Percentiles rank a stretch among this genome's conserved stretches.
These are phyloP conservation scores for Candolleomyces efflorescens DNA, from an alignment of 768 basidiomycete species.

Conservation along the genomic window DNA sequence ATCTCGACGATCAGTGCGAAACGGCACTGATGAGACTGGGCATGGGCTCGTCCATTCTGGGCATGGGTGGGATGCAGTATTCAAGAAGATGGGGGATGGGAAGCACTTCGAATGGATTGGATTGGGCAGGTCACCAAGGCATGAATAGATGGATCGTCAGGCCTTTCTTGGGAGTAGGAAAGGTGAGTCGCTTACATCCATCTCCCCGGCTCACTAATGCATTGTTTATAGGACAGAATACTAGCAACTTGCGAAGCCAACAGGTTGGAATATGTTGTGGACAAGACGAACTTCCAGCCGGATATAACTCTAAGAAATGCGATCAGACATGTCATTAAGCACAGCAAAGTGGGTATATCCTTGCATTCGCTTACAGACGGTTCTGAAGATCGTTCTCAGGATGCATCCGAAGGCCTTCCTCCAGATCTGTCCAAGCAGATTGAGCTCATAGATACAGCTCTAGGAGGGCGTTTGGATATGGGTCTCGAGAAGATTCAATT, in stretches of 20 bases:
- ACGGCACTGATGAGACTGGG: conserved; percentile 70
- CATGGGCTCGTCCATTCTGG: conserved; percentile 49
- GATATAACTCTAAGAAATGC: conserved; percentile 68
- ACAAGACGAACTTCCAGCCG: conserved; percentile 74
- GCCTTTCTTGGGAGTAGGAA: conserved; percentile 62
- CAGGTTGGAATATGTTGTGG: conserved; percentile 55
- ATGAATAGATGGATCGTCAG: conserved; percentile 69
- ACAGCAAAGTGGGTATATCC: conserved; percentile 14
- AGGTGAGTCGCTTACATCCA: conserved; percentile 39
- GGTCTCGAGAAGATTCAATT: conserved; percentile 32
- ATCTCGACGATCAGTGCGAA: conserved; percentile 82
- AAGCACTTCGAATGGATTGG: conserved; percentile 23
- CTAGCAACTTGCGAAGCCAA: conserved; percentile 71
- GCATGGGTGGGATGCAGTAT: conserved; percentile 64
- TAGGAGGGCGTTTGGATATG: conserved; percentile 25
- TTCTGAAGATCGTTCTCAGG: conserved; percentile 4
- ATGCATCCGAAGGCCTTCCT: conserved; percentile 19
- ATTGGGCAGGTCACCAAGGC: conserved; percentile 48
- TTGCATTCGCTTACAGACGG: not conserved
- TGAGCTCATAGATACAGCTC: conserved; percentile 25
- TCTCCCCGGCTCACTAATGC: not conserved
- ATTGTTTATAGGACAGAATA: conserved; percentile 60
- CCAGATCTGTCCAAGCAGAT: conserved; percentile 27
- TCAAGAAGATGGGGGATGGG: conserved; percentile 83
- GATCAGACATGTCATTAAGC: conserved; percentile 42